Conservation (phyloP, 164 flowering plant genomes). For the Litsea cubeba region DNA sequence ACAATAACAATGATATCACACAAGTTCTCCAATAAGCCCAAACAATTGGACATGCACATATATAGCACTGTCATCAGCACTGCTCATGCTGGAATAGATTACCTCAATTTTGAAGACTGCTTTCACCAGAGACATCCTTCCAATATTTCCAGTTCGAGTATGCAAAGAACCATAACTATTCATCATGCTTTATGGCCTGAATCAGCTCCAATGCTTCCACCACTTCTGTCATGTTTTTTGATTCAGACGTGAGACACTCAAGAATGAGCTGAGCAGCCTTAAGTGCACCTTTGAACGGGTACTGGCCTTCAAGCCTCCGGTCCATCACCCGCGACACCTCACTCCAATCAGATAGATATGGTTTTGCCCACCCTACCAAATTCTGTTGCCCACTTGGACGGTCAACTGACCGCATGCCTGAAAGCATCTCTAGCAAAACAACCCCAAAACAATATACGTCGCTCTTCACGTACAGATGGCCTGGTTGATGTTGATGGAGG, state of each 20-base stretch:
- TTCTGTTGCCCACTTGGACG: slow-evolving; percentile 55
- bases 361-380: slow-evolving; percentile 66
- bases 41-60: background rate
- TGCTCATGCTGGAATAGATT: no score
- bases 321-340: slow-evolving; percentile 56
- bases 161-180: no score
- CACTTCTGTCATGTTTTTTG: slow-evolving; percentile 61
- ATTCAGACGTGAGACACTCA: slow-evolving; percentile 51
- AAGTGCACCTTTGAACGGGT: slow-evolving; percentile 44
- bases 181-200: slow-evolving; percentile 25
- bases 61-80: background rate
- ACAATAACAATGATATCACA: background rate
- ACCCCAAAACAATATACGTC: slow-evolving; percentile 91
- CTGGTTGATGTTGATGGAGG: slow-evolving; percentile 27
- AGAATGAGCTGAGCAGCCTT: slow-evolving; percentile 57
- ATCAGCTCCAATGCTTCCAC: slow-evolving; percentile 47
- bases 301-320: slow-evolving; percentile 47
- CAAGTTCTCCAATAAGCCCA: background rate
- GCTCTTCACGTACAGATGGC: slow-evolving; percentile 82
- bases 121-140: no score
- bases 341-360: slow-evolving; percentile 37
- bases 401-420: slow-evolving; percentile 65
- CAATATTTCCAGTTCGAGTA: background rate
- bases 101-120: no score
- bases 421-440: slow-evolving; percentile 68